Percentiles rank a stretch among this genome's conserved stretches.
These are phyloP conservation scores for Raddia distichophylla DNA, from an alignment of 176 grass and related monocot species.

Conservation along the genomic window DNA sequence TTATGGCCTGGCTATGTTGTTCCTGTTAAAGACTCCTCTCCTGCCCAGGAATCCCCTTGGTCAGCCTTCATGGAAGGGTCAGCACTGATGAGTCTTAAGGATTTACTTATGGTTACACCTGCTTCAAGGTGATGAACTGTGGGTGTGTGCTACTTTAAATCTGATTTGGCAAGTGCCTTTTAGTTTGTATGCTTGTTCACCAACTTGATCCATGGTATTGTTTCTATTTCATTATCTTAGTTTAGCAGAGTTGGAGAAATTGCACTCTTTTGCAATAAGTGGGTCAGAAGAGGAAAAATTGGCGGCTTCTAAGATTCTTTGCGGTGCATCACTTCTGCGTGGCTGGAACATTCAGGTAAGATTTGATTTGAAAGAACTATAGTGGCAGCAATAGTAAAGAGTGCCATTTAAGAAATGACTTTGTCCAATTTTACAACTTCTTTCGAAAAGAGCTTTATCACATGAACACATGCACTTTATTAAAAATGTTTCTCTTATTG, in stretches of 20 bases:
- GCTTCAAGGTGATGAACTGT: slow-evolving; percentile 64
- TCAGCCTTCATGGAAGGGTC: slow-evolving; percentile 66
- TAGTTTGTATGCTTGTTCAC: neutral
- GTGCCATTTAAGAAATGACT: neutral
- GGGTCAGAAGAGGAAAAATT: slow-evolving; percentile 79
- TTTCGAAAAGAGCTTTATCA: neutral
- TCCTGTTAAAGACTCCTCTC: slow-evolving; percentile 53
- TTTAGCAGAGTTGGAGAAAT: slow-evolving; percentile 73
- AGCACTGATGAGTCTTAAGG: slow-evolving; percentile 64
- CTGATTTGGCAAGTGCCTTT: neutral
- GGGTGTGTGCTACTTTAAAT: neutral
- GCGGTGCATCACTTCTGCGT: slow-evolving; percentile 72
- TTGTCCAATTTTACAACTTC: neutral
- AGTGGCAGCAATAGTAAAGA: slow-evolving; percentile 14
- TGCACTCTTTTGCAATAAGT: slow-evolving; percentile 67
- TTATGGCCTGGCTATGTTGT: slow-evolving; percentile 83
- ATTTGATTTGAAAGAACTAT: slow-evolving; percentile 13
- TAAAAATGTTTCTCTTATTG: slow-evolving; percentile 20
- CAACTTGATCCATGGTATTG: slow-evolving; percentile 3
- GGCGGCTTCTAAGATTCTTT: slow-evolving; percentile 71
- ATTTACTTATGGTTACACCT: slow-evolving; percentile 71
- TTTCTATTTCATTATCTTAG: slow-evolving; percentile 51
- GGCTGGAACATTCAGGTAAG: slow-evolving; percentile 94
- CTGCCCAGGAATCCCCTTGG: slow-evolving; percentile 69
- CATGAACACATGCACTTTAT: slow-evolving; percentile 13